phyloP scores from a whole-genome alignment of 2,329 filamentous ascomycete genomes.

The Fusarium poae region DNA sequence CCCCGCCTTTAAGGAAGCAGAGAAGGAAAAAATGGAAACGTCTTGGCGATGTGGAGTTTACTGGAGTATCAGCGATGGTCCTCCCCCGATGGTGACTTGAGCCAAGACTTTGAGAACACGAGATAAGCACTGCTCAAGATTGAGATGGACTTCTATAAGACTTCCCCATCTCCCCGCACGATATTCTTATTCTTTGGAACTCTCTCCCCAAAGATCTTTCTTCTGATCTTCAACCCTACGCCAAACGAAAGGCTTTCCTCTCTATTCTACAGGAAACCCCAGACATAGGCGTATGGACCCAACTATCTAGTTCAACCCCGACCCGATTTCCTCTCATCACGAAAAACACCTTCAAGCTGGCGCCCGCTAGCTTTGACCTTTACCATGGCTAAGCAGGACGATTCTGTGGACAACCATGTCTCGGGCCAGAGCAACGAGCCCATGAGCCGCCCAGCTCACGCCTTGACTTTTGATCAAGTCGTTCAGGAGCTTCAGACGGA shows the following conservation, averaged over 20 bases:
- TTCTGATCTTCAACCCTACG: constrained; percentile 34
- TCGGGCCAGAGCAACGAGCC: constrained; percentile 54
- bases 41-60: constrained; percentile 45
- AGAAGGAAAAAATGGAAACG: constrained; percentile 46
- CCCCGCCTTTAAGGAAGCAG: constrained; percentile 46
- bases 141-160: constrained; percentile 44
- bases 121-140: constrained; percentile 37
- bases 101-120: constrained; percentile 26
- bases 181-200: constrained; percentile 20
- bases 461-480: constrained; percentile 63
- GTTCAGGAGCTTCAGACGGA: constrained; percentile 66
- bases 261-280: constrained; percentile 34
- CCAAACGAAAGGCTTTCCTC: constrained; percentile 44
- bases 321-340: constrained; percentile 14
- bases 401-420: constrained; percentile 45
- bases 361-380: constrained; percentile 27
- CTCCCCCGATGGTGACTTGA: constrained; percentile 36
- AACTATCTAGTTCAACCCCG: constrained; percentile 16
- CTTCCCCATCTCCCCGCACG: constrained; percentile 37
- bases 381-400: constrained; percentile 43
- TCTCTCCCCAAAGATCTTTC: constrained; percentile 33
- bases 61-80: constrained; percentile 29
- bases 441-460: constrained; percentile 69
- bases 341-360: constrained; percentile 31
- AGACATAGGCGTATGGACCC: constrained; percentile 38